Evolutionary conservation across 2,329 filamentous ascomycete genomes (phyloP).

Genomic region (Xylariales sp.): DNA sequence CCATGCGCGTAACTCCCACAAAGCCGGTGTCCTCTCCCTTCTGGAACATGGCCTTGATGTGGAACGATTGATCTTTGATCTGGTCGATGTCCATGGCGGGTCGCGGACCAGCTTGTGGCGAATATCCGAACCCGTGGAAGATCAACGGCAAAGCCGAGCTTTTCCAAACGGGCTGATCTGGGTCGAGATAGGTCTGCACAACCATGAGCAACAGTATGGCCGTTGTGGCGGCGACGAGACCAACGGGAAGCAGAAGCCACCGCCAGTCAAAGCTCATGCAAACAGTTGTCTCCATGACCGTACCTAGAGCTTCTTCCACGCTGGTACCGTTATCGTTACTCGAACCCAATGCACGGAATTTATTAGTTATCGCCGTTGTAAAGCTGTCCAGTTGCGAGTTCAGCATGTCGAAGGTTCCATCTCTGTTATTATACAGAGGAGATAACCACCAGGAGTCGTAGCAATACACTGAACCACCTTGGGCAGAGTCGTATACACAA

Average conservation of each 20-base stretch:
- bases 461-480: constrained; percentile 9
- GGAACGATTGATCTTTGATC: constrained; percentile 8
- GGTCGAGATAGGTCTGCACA: constrained; percentile 6
- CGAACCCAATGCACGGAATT: constrained; percentile 12
- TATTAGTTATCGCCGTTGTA: constrained; percentile 13
- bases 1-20: constrained; percentile 5
- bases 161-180: constrained; percentile 13
- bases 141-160: constrained; percentile 13
- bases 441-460: constrained; percentile 12
- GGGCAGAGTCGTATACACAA: constrained; percentile 8
- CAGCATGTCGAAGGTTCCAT: constrained; percentile 10
- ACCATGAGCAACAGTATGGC: constrained; percentile 9
- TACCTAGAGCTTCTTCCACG: constrained; percentile 6
- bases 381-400: constrained; percentile 10
- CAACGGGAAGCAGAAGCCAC: constrained; percentile 14
- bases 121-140: constrained; percentile 10
- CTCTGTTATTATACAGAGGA: constrained; percentile 9
- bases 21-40: constrained; percentile 11
- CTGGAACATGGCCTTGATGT: constrained; percentile 8
- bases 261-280: constrained; percentile 15
- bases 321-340: constrained; percentile 4
- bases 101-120: not conserved
- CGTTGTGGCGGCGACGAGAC: constrained; percentile 7
- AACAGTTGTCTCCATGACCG: constrained; percentile 11
- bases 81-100: constrained; percentile 11